Evolutionary conservation across 495 filamentous ascomycete genomes (phyloP), one percentile per base, ranked within the genome.

Genomic region (Penicillium longicatenatum): DNA sequence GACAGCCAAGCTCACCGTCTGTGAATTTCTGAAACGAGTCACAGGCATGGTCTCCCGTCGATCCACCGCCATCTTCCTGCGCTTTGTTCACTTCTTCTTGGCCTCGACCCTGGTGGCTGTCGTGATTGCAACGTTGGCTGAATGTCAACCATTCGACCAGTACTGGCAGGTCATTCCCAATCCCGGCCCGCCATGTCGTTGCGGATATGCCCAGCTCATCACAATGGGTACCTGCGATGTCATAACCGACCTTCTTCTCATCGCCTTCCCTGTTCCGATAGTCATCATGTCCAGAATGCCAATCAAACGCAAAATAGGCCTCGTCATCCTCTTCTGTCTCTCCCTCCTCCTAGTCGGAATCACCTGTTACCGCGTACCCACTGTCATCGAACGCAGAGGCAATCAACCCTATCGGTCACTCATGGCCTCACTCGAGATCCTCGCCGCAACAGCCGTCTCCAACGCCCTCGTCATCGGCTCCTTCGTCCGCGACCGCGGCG

Each of bases 131-230:
- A 90, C 91, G 16, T 75, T 98, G 29, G 79, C 82, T 41, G 93
- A 97, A 75, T 98, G 94, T 69, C 86, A 85, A 31, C 93, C 94
- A 17, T 90, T 96, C 62, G 47, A 70, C 52, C 85, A 92, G 68
- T 93, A 96, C 76, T 97, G 91, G 92, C 92, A 96, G 70, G 91
- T 97, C 7, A 72, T 85, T 20, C 94, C 94, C 8, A 91, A 96
- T 66, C 93, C 94, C 19, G 92, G 91, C 22, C 85, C 89, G 12
- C 79, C 82, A 59, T 98, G 94, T 74, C 86, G 94, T 26, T 83
- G 87, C 66, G 92, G 90, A 24, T 93, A 89, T 65, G 87, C 84
- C 31, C 90, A 97, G 61, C 83, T 98, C 24, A 75, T 96, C 57
- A 92, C 89, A 10, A 94, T 96, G 89, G 93, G 89, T 3, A 80